Base-by-base conservation (phyloP, 2,329 filamentous ascomycete species). In the Penicillium sp. region DNA sequence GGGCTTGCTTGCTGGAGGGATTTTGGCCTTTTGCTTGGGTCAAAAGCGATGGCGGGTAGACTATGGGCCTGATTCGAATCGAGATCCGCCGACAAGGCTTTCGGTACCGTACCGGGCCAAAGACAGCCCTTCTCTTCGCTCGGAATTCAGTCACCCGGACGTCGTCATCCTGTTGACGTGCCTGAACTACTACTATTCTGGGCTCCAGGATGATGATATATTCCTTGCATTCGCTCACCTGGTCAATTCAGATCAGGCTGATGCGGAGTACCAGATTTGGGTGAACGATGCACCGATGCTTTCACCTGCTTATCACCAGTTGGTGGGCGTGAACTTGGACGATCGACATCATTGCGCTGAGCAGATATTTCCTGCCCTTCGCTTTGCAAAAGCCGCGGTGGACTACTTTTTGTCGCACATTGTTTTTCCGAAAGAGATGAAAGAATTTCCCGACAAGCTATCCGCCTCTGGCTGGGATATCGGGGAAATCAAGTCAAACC, bases 391-490 rank as follows among this genome's bases (percentile, higher is more conserved):
- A 55, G 70, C 66, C 0, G 76, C 50, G 2, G 77, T 90, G 1
- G 83, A 92, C 57, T 90, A 85, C 58, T 92, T 82, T 62, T 67
- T 92, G 0, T 67, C 71, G 0, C 67, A 76, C 5, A 64, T 86
- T 0, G 80, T 88, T 0, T 90, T 90, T 57, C 78, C 85, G 0
- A 83, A 78, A 31, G 81, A 86, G 21, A 79, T 83, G 56, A 84
- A 80, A 21, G 82, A 88, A 54, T 90, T 88, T 45, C 80, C 81
- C 0, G 51, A 77, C 8, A 90, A 89, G 55, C 69, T 90, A 0
- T 84, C 83, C 0, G 79, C 84, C 0, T 89, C 86, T 0, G 87
- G 85, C 0, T 90, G 87, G 87, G 86, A 90, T 55, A 72, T 90
- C 16, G 59, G 55, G 5, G 65, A 72, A 36, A 45, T 45, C 4